Evolutionary conservation across 352 stramenopile genomes (phyloP), one percentile per base, ranked within the genome.

Genomic region (Phytophthora foliorum): DNA sequence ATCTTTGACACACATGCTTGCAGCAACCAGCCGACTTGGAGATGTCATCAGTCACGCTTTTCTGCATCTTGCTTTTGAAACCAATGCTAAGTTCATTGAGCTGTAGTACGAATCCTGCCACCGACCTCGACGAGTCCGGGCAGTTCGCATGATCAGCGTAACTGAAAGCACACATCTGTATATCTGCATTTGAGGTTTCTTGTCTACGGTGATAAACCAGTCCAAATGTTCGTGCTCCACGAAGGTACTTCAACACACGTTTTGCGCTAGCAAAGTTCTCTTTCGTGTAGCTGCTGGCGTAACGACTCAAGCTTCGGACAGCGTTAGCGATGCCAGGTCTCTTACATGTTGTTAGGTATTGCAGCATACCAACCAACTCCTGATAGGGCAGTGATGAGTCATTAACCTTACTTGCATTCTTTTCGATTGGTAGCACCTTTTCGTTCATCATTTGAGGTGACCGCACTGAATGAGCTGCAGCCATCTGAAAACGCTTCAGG

Each of bases 201-300:
- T n/a, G n/a, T n/a, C n/a, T n/a, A n/a, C n/a, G n/a, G 31, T 36
- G 48, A 21, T 63, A 56, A 2, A 55, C 56, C 10, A 56, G 32
- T 11, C 56, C 42, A 22, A 36, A 42, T 2, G 21, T 63, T n/a
- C 32, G 11, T 48, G 56, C 55, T 2, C 29, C 56, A 7, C 11
- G 6, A 2, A 63, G n/a, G n/a, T 63, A 63, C 3, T 42, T 4
- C 11, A 42, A n/a, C 10, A 42, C 36, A 5, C 54, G 39, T 17
- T 55, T 55, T 7, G 52, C 36, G 39, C 24, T 41, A 14, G 52
- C 24, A 22, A 50, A 48, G 17, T 59, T 49, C 25, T 59, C 36
- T 19, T 38, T 59, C 6, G 36, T 42, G 11, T 42, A 42, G 5
- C 4, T 5, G 5, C 36, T 9, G 11, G 36, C 11, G 11, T 42